Base-by-base conservation (phyloP, 805 yeast genomes). In the Starmerella bombi region DNA sequence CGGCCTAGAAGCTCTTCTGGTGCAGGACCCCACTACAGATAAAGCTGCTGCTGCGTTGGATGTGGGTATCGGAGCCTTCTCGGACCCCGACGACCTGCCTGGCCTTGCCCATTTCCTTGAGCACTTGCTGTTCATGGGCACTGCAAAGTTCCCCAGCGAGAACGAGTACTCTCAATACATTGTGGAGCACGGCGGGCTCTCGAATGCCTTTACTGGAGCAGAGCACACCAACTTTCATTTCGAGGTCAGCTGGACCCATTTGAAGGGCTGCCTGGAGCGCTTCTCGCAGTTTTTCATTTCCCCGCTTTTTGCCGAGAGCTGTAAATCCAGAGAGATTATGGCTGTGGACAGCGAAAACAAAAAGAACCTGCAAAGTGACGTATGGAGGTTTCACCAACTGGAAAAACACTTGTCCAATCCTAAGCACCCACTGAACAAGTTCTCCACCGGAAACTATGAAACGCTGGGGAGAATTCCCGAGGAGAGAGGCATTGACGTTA, bases 311-410 rank as follows among this genome's bases (percentile, higher is more conserved):
- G 61, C 65, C 38, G 62, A 68, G 40, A 66, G 74, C 47, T 78
- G 95, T 56, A 82, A 84, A 56, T 94, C 85, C 55, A 70, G 96
- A 41, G 98, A 88, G 60, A 80, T 88, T 52, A 74, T 76, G 48
- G 97, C 97, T 1, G 97, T 88, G 8, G 95, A 88, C 60, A 80
- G 94, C 29, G 98, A 88, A 62, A 84, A 88, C 64, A 88, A 85
- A 59, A 88, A 91, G 63, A 88, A 88, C 58, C 65, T 91, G 38
- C 97, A 88, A 59, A 80, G 71, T 56, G 98, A 88, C 59, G 57
- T 63, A 34, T 85, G 97, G 96, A 73, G 97, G 54, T 62, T 83
- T 36, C 77, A 78, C 54, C 97, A 88, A 62, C 66, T 88, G 38
- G 86, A 81, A 41, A 80, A 82, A 61, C 69, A 77, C 37, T 64